Percentiles rank a stretch among this genome's conserved stretches.
Evolutionary conservation across 1,284 basidiomycete genomes (phyloP).

Genomic region (Laetiporus sulphureus): DNA sequence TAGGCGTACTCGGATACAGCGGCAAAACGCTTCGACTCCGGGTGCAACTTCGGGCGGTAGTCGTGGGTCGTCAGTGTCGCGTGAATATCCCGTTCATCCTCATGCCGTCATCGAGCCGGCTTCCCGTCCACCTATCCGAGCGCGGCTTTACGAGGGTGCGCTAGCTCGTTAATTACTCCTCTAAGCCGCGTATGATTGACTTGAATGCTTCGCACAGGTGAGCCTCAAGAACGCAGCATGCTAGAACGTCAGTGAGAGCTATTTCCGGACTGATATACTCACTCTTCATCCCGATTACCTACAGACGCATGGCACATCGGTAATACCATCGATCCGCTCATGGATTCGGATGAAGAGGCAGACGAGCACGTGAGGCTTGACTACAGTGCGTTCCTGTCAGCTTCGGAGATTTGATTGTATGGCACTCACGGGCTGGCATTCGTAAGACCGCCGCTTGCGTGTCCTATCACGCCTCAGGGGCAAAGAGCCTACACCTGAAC

Average conservation of each 20-base stretch:
- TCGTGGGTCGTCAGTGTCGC: slow-evolving; percentile 26
- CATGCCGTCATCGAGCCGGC: slow-evolving; percentile 14
- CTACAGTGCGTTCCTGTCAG: slow-evolving; percentile 42
- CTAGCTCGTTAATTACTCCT: background rate
- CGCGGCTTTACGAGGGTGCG: slow-evolving; percentile 10
- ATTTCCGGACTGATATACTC: background rate
- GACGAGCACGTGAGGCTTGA: slow-evolving; percentile 59
- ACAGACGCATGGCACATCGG: slow-evolving; percentile 72
- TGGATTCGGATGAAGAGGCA: slow-evolving; percentile 67
- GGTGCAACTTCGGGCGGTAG: slow-evolving; percentile 22
- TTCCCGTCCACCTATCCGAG: slow-evolving; percentile 14
- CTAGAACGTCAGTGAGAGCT: slow-evolving; percentile 23
- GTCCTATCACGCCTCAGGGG: slow-evolving; percentile 32
- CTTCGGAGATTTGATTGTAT: slow-evolving; percentile 1
- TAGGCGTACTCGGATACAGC: slow-evolving; percentile 20
- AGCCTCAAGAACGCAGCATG: slow-evolving; percentile 23
- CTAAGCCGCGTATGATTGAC: no score
- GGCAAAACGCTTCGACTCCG: slow-evolving; percentile 12
- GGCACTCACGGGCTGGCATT: background rate
- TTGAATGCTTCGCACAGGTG: no score
- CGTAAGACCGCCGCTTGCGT: slow-evolving; percentile 28
- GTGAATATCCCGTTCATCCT: slow-evolving; percentile 18
- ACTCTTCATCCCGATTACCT: slow-evolving; percentile 8
- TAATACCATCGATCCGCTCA: slow-evolving; percentile 53
- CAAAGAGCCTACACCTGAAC: slow-evolving; percentile 16